Percentiles rank a stretch among this genome's conserved stretches.
These are phyloP conservation scores for Cercospora sp. DNA, from an alignment of 2,329 filamentous ascomycete genomes.

Conservation along the genomic window DNA sequence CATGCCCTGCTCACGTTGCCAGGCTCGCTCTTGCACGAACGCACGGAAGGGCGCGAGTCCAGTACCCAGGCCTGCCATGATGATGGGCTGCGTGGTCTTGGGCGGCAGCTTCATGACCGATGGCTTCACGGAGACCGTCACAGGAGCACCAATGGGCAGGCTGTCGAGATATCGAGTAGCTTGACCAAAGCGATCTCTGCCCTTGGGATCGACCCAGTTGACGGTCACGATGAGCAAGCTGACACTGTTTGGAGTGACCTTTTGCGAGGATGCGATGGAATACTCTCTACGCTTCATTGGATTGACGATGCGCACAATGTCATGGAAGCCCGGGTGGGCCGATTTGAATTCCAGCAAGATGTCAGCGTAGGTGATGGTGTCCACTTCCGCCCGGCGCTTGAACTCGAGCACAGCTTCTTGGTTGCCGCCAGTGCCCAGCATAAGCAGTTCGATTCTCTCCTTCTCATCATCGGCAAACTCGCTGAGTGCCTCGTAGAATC, in stretches of 20 bases:
- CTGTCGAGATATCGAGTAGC: conserved; percentile 85
- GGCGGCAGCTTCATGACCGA: conserved; percentile 98
- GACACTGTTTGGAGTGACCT: conserved; percentile 86
- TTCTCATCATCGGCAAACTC: conserved; percentile 80
- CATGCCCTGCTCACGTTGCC: conserved; percentile 97
- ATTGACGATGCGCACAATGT: conserved; percentile 81
- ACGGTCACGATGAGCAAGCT: conserved; percentile 96
- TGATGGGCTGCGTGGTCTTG: conserved; percentile 84
- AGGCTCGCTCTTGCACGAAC: conserved; percentile 95
- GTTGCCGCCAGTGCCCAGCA: conserved; percentile 62
- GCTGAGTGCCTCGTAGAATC: conserved; percentile 91
- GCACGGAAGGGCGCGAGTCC: conserved; percentile 98
- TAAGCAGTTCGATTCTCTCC: conserved; percentile 77
- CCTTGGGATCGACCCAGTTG: conserved; percentile 85
- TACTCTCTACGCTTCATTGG: conserved; percentile 97
- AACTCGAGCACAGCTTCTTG: conserved; percentile 83
- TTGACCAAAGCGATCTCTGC: conserved; percentile 87
- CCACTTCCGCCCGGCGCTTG: conserved; percentile 86
- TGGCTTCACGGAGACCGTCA: conserved; percentile 94
- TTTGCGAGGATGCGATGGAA: conserved; percentile 97
- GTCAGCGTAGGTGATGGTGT: conserved; percentile 88
- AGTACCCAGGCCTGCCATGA: conserved; percentile 98
- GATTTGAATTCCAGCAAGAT: conserved; percentile 86
- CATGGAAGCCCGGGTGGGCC: conserved; percentile 82
- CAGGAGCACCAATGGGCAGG: conserved; percentile 70